Evolutionary conservation across 208 protist genomes (phyloP).

Genomic region (Entamoeba dispar): DNA sequence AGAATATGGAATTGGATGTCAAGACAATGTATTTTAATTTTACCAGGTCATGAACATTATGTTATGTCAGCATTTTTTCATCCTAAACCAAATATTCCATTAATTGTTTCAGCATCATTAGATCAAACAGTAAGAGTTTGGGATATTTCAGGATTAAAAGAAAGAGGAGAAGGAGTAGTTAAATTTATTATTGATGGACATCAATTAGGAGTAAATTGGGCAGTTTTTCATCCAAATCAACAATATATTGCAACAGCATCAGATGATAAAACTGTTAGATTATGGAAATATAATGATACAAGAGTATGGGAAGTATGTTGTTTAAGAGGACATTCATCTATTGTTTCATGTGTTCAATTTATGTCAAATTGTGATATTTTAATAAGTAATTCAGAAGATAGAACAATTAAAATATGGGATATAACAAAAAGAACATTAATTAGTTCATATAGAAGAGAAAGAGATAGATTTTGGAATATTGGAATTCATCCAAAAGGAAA

Average conservation of each 20-base stretch:
- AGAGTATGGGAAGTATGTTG: slow-evolving; percentile 64
- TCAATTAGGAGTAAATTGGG: slow-evolving; percentile 92
- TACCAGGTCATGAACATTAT: slow-evolving; percentile 90
- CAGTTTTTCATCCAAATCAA: slow-evolving; percentile 75
- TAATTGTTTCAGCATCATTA: slow-evolving; percentile 84
- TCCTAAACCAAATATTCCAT: slow-evolving; percentile 49
- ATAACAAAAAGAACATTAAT: slow-evolving; percentile 41
- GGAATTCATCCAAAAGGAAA: not conserved
- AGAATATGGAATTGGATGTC: slow-evolving; percentile 94
- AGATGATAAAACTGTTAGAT: slow-evolving; percentile 62
- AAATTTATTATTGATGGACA: slow-evolving; percentile 66
- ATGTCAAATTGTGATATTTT: slow-evolving; percentile 42
- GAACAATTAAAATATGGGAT: slow-evolving; percentile 59
- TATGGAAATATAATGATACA: slow-evolving; percentile 24
- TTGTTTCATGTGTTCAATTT: slow-evolving; percentile 80
- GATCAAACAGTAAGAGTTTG: slow-evolving; percentile 96
- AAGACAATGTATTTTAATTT: slow-evolving; percentile 55
- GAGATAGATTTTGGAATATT: slow-evolving; percentile 8
- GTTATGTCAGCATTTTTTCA: slow-evolving; percentile 92
- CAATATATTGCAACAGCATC: slow-evolving; percentile 73
- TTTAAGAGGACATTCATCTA: slow-evolving; percentile 79
- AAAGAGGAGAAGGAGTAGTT: not conserved
- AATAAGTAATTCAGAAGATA: not conserved
- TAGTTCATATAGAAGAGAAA: slow-evolving; percentile 32
- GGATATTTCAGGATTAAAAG: slow-evolving; percentile 73